Evolutionary conservation across 441 rosid species (phyloP).

Genomic region (Croton laevigatus): DNA sequence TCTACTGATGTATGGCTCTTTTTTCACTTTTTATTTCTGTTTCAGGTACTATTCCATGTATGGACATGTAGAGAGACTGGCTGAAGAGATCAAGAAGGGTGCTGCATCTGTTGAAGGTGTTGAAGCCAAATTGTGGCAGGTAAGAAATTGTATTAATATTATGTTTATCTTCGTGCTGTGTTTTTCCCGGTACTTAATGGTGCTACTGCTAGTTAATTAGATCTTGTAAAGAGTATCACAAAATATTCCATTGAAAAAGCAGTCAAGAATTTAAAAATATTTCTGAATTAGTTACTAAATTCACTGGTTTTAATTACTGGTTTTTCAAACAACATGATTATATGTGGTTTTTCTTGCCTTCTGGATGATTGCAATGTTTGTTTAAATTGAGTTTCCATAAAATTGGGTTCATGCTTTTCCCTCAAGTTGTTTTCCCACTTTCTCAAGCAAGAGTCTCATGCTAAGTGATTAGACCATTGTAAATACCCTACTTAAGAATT

Average conservation of each 20-base stretch:
- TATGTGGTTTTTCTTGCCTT: not conserved
- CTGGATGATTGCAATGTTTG: not conserved
- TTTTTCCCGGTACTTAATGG: not conserved
- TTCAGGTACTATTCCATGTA: slow-evolving; percentile 95
- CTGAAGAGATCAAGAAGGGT: slow-evolving; percentile 89
- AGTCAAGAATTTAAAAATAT: not conserved
- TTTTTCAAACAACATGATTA: not conserved
- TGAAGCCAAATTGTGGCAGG: slow-evolving; percentile 96
- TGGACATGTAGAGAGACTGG: slow-evolving; percentile 89
- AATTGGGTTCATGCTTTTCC: not conserved
- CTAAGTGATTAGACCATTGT: not conserved
- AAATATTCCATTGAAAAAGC: not conserved
- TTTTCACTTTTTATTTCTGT: slow-evolving; percentile 13
- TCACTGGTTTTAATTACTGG: not conserved
- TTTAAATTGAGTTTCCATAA: not conserved
- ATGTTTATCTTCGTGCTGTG: too few species aligned
- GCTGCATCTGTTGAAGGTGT: slow-evolving; percentile 95
- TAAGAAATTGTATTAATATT: slow-evolving; percentile 18
- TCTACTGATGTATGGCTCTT: not conserved
- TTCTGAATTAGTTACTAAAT: not conserved
- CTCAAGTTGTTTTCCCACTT: too few species aligned
- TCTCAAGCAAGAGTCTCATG: not conserved
- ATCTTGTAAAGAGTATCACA: not conserved
- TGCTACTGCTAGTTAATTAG: not conserved
- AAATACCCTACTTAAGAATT: too few species aligned